A percentile compares a stretch with the other conserved stretches of the same genome.
Conservation (phyloP, 139 green algal species). For the Desmodesmus armatus region DNA sequence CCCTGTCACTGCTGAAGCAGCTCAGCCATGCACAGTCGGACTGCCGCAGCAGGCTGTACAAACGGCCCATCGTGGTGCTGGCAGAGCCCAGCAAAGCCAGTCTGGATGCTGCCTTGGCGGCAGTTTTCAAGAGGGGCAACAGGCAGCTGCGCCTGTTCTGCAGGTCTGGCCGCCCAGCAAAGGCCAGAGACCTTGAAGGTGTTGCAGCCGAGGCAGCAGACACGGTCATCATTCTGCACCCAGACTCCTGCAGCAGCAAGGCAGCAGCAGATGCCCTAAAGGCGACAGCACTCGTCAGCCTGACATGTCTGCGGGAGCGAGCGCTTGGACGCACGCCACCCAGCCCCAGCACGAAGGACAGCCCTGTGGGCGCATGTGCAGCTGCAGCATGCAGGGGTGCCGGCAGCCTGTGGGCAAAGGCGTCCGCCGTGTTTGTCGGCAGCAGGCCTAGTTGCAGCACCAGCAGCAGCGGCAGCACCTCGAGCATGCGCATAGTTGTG, state of each 20-base stretch:
- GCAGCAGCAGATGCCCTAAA: constrained; percentile 42
- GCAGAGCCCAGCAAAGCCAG: not conserved
- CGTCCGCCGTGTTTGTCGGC: too few relatives aligned
- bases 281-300: constrained; percentile 16
- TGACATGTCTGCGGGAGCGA: constrained; percentile 4
- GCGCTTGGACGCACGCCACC: not conserved
- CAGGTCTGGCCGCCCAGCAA: constrained; percentile 11
- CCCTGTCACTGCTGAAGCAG: constrained; percentile 34
- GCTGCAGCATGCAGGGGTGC: not conserved
- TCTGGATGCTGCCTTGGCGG: not conserved
- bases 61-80: constrained; percentile 46
- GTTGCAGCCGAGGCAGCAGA: constrained; percentile 15
- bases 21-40: constrained; percentile 32
- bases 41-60: constrained; percentile 19
- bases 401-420: too few relatives aligned
- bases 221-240: constrained; percentile 36
- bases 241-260: constrained; percentile 25
- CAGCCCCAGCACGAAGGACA: not conserved
- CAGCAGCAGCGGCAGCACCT: constrained; percentile 9
- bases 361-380: not conserved
- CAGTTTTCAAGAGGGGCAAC: not conserved
- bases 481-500: constrained; percentile 19
- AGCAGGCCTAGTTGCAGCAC: not conserved
- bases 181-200: constrained; percentile 23
- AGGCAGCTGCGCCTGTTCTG: constrained; percentile 5